Conservation (phyloP, 129 eudicot genomes). For the Flaveria ramosissima region DNA sequence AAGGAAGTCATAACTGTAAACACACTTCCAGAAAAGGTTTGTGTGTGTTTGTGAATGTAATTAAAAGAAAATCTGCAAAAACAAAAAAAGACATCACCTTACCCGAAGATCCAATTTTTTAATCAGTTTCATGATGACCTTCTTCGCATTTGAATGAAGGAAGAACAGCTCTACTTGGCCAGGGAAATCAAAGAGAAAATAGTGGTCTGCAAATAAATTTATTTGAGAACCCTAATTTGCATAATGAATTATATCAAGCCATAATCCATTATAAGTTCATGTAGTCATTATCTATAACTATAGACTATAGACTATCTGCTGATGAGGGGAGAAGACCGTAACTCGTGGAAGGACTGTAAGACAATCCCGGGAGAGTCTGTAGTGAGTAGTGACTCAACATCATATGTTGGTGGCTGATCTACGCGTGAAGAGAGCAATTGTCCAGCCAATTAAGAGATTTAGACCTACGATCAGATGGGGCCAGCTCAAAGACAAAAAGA, state of each 20-base stretch:
- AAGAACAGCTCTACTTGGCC: conserved; percentile 96
- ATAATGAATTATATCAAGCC: conserved; percentile 12
- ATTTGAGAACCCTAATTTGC: neutral
- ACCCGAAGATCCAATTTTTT: conserved; percentile 82
- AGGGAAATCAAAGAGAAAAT: conserved; percentile 93
- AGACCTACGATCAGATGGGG: too few species aligned
- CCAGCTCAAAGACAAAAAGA: too few species aligned
- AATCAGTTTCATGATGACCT: conserved; percentile 72
- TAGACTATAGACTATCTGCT: too few species aligned
- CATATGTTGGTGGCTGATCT: too few species aligned
- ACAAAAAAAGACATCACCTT: conserved; percentile 10
- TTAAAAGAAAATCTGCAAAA: neutral
- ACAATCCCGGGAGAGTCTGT: too few species aligned
- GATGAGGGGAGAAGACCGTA: too few species aligned
- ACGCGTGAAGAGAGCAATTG: too few species aligned
- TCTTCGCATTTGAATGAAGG: conserved; percentile 82
- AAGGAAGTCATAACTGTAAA: neutral
- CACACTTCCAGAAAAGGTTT: conserved; percentile 4
- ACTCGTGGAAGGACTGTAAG: too few species aligned
- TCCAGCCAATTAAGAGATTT: too few species aligned
- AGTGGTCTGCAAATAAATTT: conserved; percentile 66
- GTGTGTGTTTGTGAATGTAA: neutral
- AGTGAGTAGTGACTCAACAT: too few species aligned
- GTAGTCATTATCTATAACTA: neutral
- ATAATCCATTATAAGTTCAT: conserved; percentile 5